Base-by-base conservation (phyloP, 1,284 basidiomycete species). In the Ceratobasidium sp. region DNA sequence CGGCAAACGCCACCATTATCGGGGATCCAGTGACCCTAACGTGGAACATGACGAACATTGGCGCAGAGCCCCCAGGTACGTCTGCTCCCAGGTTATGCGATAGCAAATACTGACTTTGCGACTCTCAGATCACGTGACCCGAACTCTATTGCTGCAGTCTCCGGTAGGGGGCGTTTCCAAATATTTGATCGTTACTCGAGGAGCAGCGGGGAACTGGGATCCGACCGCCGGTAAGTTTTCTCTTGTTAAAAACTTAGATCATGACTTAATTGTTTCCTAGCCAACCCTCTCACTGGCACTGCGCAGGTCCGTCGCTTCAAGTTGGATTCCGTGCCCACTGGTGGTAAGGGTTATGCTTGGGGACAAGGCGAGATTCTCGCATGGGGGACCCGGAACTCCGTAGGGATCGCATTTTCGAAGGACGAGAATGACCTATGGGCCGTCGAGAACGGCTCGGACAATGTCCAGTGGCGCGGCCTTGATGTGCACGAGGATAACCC, bases 301-400 rank as follows among this genome's bases (percentile, higher is more conserved):
- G 84, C 84, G n/a, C 84, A 85, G 77, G 81, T 85, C 27, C 81
- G 84, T 4, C 77, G 80, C 48, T 81, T 78, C 66, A 62, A 64
- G 19, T 53, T 79, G 41, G 31, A 57, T 15, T 48, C 8, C 19
- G n/a, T 44, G 6, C 53, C 53, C 27, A 54, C 66, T 48, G 33
- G 74, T 7, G 57, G 75, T 8, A n/a, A n/a, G n/a, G 48, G 79
- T n/a, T 41, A 78, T 17, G 73, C 76, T 24, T 85, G 81, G 82
- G 59, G 79, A 33, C 74, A 78, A 7, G 84, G 82, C 1, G 78
- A 81, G 54, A 78, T 86, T 31, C 66, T 86, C 27, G 84, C 82
- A 0, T 86, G 82, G 73, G 85, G 85, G 1, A 84, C 85, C 59
- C 82, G 85, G 11, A 86, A 86, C 77, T 84, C 84, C 24, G 84